phyloP scores from a whole-genome alignment of 371 early-diverging fungal species.

The Ordospora pajunii region DNA sequence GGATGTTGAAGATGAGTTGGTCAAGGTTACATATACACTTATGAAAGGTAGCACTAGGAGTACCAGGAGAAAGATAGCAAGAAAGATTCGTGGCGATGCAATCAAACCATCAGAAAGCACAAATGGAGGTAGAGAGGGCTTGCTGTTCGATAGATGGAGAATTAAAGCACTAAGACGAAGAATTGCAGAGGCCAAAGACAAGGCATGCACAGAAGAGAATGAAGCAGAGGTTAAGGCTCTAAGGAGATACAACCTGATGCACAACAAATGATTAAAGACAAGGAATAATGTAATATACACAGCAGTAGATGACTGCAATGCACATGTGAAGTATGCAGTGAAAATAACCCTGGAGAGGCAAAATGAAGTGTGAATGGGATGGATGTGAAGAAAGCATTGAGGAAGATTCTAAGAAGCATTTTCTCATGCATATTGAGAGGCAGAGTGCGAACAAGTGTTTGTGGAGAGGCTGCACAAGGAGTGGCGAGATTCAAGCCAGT shows the following conservation, averaged over 20 bases:
- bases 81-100: background rate
- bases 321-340: too few species aligned
- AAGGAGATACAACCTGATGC: background rate
- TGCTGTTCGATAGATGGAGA: background rate
- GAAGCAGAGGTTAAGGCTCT: background rate
- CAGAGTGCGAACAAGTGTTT: slow-evolving; percentile 25
- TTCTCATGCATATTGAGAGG: slow-evolving; percentile 4
- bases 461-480: slow-evolving; percentile 50
- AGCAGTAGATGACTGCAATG: too few species aligned
- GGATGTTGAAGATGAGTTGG: background rate
- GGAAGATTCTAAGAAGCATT: slow-evolving; percentile 22
- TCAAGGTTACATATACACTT: background rate
- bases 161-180: background rate
- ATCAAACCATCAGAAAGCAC: background rate
- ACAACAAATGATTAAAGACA: background rate
- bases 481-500: slow-evolving; percentile 32
- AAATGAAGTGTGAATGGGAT: slow-evolving; percentile 35
- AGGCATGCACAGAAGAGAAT: background rate
- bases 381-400: slow-evolving; percentile 18
- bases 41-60: background rate
- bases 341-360: too few species aligned
- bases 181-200: background rate
- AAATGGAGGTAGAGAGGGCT: background rate
- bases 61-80: background rate
- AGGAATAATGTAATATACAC: too few species aligned